Evolutionary conservation across 2,329 filamentous ascomycete genomes (phyloP).

Genomic region (Verruconis gallopava): DNA sequence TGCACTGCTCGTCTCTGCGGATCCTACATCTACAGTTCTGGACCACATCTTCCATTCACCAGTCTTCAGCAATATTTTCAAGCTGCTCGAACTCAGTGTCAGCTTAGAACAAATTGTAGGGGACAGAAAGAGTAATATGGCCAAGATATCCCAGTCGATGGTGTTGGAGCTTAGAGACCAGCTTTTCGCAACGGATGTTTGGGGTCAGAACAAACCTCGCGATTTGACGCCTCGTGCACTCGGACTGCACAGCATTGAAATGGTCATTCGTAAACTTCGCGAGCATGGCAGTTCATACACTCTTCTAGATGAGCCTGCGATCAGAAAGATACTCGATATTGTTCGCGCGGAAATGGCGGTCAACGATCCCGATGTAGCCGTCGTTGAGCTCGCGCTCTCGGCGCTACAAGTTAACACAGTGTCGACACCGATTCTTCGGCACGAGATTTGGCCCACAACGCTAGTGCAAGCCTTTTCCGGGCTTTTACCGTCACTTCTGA

Average conservation of each 20-base stretch:
- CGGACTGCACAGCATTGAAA: conserved; percentile 50
- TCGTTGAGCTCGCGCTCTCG: conserved; percentile 33
- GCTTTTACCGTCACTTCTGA: conserved; percentile 24
- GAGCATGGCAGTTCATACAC: conserved; percentile 35
- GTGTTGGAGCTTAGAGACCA: conserved; percentile 42
- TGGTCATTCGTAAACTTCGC: conserved; percentile 40
- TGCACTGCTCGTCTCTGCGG: conserved; percentile 47
- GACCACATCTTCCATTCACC: conserved; percentile 43
- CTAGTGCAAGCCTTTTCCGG: conserved; percentile 41
- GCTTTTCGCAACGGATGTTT: conserved; percentile 43
- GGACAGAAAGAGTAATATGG: conserved; percentile 56
- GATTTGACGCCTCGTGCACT: conserved; percentile 50
- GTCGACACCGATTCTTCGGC: conserved; percentile 28
- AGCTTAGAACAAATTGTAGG: conserved; percentile 50
- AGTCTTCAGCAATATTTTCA: conserved; percentile 41
- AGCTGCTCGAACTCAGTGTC: conserved; percentile 38
- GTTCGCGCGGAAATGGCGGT: conserved; percentile 9
- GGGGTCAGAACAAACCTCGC: conserved; percentile 41
- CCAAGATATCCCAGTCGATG: conserved; percentile 47
- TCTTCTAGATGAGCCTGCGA: conserved; percentile 28
- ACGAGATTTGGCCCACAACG: conserved; percentile 24
- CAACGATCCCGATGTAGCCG: conserved; percentile 11
- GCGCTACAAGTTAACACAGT: conserved; percentile 38
- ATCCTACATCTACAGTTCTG: conserved; percentile 47
- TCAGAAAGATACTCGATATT: conserved; percentile 32